Evolutionary conservation across 225 moss, liverwort and hornwort species (phyloP).

Genomic region (Climacium dendroides): DNA sequence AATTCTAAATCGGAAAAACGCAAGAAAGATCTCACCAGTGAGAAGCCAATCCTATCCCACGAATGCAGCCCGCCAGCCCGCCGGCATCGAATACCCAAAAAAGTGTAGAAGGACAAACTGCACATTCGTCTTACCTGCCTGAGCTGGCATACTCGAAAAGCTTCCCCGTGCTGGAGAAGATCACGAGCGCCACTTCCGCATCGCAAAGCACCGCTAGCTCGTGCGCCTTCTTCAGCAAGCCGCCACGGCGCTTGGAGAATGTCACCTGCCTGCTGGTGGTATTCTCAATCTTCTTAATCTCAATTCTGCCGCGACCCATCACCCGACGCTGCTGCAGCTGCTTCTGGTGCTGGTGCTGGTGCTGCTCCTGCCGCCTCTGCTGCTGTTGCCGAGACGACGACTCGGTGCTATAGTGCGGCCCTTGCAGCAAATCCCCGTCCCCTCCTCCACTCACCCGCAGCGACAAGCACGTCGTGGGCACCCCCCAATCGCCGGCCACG

Average conservation of each 20-base stretch:
- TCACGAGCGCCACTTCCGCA: slow-evolving; percentile 43
- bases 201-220: slow-evolving; percentile 53
- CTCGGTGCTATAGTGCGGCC: neutral
- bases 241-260: slow-evolving; percentile 45
- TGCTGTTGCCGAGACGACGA: neutral
- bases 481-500: neutral
- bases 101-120: neutral
- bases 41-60: neutral
- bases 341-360: neutral
- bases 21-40: neutral
- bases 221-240: slow-evolving; percentile 38
- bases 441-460: neutral
- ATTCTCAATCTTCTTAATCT: slow-evolving; percentile 58
- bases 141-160: slow-evolving; percentile 49
- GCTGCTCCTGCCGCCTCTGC: neutral
- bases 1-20: neutral
- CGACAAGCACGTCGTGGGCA: slow-evolving; percentile 15
- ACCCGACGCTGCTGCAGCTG: neutral
- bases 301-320: slow-evolving; percentile 46
- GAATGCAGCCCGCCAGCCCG: neutral
- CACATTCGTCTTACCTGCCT: slow-evolving; percentile 13
- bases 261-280: slow-evolving; percentile 52
- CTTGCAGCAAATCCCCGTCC: neutral
- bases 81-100: too few species aligned
- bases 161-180: slow-evolving; percentile 51